phyloP scores from a whole-genome alignment of 1,139 yeast genomes.

The Debaryomyces sp. region DNA sequence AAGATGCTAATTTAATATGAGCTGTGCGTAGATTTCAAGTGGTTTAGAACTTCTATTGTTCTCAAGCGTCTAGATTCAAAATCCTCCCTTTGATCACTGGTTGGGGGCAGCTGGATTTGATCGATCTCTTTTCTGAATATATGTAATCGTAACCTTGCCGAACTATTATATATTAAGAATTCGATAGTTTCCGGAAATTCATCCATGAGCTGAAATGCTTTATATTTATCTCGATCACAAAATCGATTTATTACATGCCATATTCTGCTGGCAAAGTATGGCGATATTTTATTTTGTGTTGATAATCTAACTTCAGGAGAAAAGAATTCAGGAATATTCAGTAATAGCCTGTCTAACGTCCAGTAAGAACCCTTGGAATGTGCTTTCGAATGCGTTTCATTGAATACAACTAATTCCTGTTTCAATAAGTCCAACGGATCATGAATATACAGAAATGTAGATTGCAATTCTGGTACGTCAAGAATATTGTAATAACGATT shows the following conservation, averaged over 20 bases:
- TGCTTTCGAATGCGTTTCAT: conserved; percentile 4
- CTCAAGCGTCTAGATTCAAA: conserved; percentile 23
- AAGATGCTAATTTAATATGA: conserved; percentile 9
- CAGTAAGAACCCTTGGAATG: conserved; percentile 8
- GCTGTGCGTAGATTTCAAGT: conserved; percentile 3
- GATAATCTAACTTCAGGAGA: conserved; percentile 26
- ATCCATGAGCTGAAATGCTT: conserved; percentile 31
- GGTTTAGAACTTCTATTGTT: conserved; percentile 19
- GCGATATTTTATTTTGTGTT: conserved; percentile 23
- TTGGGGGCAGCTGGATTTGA: conserved; percentile 22
- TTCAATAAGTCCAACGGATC: conserved; percentile 11
- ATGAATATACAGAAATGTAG: conserved; percentile 8
- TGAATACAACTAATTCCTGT: conserved; percentile 12
- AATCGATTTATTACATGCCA: conserved; percentile 20
- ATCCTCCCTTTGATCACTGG: conserved; percentile 20
- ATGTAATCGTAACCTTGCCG: conserved; percentile 19
- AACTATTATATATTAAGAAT: conserved; percentile 25
- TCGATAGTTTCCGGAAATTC: conserved; percentile 39
- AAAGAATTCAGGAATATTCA: conserved; percentile 26
- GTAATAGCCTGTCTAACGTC: conserved; percentile 16
- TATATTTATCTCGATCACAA: conserved; percentile 18
- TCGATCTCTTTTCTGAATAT: conserved; percentile 29
- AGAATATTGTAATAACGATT: conserved; percentile 32
- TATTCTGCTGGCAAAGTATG: conserved; percentile 17
- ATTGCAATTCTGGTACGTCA: conserved; percentile 12